Conservation (phyloP, 2,329 filamentous ascomycete species). For the Cladosporium halotolerans region DNA sequence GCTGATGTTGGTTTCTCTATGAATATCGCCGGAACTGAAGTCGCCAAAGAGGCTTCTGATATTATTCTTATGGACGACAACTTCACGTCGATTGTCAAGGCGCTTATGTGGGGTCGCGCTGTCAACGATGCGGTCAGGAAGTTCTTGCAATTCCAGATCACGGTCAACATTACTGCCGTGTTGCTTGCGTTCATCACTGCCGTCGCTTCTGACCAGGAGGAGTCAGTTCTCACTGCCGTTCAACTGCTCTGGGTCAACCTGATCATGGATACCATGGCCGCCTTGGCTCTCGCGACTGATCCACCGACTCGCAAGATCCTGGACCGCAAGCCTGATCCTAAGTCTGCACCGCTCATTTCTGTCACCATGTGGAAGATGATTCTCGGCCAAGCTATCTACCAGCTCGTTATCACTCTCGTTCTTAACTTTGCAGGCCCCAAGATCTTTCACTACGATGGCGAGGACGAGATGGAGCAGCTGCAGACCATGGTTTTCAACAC, state of each 20-base stretch:
- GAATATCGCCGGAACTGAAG: conserved; percentile 61
- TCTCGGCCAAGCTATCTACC: conserved; percentile 82
- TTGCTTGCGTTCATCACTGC: conserved; percentile 81
- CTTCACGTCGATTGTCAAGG: conserved; percentile 57
- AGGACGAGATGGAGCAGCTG: conserved; percentile 46
- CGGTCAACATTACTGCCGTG: conserved; percentile 88
- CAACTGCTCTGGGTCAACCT: conserved; percentile 94
- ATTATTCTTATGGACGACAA: conserved; percentile 60
- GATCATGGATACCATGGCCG: conserved; percentile 95
- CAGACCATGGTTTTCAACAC: conserved; percentile 91
- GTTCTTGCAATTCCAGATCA: conserved; percentile 65
- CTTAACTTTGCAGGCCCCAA: conserved; percentile 67
- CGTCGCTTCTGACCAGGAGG: conserved; percentile 61
- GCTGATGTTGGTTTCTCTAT: conserved; percentile 64
- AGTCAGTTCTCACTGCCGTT: conserved; percentile 76
- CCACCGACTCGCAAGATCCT: conserved; percentile 78
- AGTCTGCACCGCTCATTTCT: conserved; percentile 71
- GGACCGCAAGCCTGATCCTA: conserved; percentile 70
- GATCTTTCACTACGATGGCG: conserved; percentile 54
- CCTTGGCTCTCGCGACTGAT: conserved; percentile 81
- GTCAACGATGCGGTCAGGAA: conserved; percentile 51
- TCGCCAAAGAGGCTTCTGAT: conserved; percentile 56
- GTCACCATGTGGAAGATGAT: conserved; percentile 99
- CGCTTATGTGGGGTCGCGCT: conserved; percentile 56
- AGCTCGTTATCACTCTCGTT: conserved; percentile 71